A percentile compares a stretch with the other conserved stretches of the same genome.
These are phyloP conservation scores for Tylopilus sp. DNA, from an alignment of 768 basidiomycete species.

Conservation along the genomic window DNA sequence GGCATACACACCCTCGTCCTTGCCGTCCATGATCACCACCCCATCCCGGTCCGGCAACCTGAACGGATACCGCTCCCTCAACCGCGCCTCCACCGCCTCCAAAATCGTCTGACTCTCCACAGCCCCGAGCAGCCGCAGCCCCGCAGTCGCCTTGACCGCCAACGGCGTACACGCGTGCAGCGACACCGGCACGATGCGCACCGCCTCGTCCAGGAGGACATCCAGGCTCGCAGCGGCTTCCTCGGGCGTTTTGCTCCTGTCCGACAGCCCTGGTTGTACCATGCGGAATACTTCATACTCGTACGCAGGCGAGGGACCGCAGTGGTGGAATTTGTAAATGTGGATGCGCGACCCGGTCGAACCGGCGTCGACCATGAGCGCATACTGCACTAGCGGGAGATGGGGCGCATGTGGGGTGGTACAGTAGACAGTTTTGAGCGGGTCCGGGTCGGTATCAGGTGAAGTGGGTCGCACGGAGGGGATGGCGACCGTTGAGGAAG, in stretches of 20 bases:
- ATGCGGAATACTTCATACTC: conserved; percentile 93
- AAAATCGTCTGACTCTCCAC: conserved; percentile 68
- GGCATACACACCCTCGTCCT: conserved; percentile 96
- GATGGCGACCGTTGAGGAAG: conserved; percentile 1
- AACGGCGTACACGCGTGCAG: conserved; percentile 74
- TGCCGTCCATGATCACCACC: conserved; percentile 91
- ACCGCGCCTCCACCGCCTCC: conserved; percentile 59
- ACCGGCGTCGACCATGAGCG: conserved; percentile 97
- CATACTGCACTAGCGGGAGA: conserved; percentile 77
- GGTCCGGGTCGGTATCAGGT: conserved; percentile 73
- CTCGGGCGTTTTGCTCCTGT: conserved; percentile 52
- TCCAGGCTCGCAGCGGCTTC: conserved; percentile 80
- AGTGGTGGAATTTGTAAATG: conserved; percentile 98
- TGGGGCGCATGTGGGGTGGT: conserved; percentile 45
- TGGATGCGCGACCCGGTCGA: conserved; percentile 97
- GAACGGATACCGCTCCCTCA: conserved; percentile 68
- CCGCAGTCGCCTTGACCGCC: conserved; percentile 92
- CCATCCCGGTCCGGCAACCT: conserved; percentile 53
- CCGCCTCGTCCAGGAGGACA: conserved; percentile 74
- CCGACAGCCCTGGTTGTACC: conserved; percentile 76
- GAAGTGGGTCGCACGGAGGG: conserved; percentile 41
- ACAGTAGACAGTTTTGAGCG: conserved; percentile 70
- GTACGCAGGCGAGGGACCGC: conserved; percentile 66
- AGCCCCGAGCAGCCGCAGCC: conserved; percentile 68
- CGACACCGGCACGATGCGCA: conserved; percentile 66